A percentile compares a stretch with the other conserved stretches of the same genome.
phyloP scores from a whole-genome alignment of 768 basidiomycete species.

The Pholiota microspora region DNA sequence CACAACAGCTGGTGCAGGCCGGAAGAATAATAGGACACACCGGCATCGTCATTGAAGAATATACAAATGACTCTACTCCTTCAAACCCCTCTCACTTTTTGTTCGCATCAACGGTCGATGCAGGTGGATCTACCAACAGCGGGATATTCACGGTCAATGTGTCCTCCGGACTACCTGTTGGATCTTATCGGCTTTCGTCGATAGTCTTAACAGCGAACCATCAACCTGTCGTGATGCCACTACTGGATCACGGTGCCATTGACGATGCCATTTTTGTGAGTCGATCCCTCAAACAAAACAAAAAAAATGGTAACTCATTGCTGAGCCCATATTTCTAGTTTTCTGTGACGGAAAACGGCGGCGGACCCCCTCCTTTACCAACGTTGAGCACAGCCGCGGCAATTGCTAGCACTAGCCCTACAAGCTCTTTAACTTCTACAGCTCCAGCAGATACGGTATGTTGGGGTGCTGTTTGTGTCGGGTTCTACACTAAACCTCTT shows the following conservation, averaged over 20 bases:
- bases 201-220: constrained; percentile 4
- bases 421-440: background rate
- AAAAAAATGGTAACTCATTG: background rate
- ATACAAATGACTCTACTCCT: background rate
- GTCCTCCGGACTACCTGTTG: constrained; percentile 45
- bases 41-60: constrained; percentile 1
- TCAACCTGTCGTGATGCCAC: constrained; percentile 6
- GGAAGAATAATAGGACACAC: constrained; percentile 9
- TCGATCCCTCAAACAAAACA: constrained; percentile 3
- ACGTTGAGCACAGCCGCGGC: background rate
- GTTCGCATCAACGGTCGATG: background rate
- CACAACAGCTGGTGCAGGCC: constrained; percentile 8
- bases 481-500: too few species aligned
- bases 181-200: constrained; percentile 4
- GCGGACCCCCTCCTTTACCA: background rate
- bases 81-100: background rate
- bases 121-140: background rate
- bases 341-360: background rate
- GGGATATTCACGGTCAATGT: constrained; percentile 39
- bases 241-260: constrained; percentile 4
- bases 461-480: background rate
- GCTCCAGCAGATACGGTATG: background rate
- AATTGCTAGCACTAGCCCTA: background rate
- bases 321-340: background rate
- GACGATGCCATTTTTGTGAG: constrained; percentile 7